Evolutionary conservation across 1,284 basidiomycete genomes (phyloP), one percentile per base, ranked within the genome.

Genomic region (Puccinia hordei): DNA sequence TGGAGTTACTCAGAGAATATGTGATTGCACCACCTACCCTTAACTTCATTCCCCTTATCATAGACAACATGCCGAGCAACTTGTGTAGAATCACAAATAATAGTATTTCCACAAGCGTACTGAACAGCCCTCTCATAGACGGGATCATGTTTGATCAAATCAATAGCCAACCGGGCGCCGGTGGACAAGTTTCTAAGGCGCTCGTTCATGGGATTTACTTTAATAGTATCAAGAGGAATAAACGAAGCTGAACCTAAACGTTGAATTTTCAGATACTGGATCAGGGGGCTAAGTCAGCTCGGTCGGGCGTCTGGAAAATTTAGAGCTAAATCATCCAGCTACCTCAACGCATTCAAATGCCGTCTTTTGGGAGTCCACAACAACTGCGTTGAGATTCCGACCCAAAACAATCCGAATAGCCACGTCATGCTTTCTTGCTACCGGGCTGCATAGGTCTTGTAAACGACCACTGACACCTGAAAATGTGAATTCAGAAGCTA

Each of bases 321-420:
- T 19, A 41, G 65, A n/a, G 13, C n/a, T 46, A 22, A 17, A 61
- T 30, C 53, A 55, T 30, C 30, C 19, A 84, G 86, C 55, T 82
- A 92, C 93, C 88, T 96, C 93, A 84, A 99, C 98, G 86, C 97
- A 99, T 84, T 96, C 94, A 82, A 98, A 97, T 1, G 94, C 97
- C 0, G 93, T 95, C 87, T 93, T 94, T 87, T 99, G 95, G 83
- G 94, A 91, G 84, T 98, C 95, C 0, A 99, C 95, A 1, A 99
- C 93, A 78, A 99, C 90, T 0, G 95, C 93, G 83, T 99, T 96
- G 73, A 95, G 92, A 85, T 99, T 95, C 80, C 95, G 89, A 0
- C 96, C 97, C 1, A 99, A 89, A 22, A 98, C 91, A n/a, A 95
- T 94, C 13, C 92, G 91, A n/a, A 99, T 93, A 0, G 97, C 94